These are phyloP conservation scores for Backusella tarrabulga DNA, from an alignment of 192 early-diverging fungal genomes.

Conservation along the genomic window DNA sequence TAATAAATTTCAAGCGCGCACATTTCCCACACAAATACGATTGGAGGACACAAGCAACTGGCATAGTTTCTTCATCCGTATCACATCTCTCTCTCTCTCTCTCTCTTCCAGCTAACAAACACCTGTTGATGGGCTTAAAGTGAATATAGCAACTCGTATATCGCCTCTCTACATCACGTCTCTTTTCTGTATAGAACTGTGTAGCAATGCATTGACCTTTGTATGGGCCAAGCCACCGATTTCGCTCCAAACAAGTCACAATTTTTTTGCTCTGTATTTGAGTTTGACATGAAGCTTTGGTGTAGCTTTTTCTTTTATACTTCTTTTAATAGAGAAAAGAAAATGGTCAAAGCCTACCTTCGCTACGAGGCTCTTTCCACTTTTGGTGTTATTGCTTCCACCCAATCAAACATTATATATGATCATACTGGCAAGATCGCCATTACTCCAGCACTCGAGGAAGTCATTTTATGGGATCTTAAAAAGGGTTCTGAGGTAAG, in stretches of 20 bases:
- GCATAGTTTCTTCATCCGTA: not conserved
- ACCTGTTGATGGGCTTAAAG: not conserved
- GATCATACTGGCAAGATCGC: constrained; percentile 69
- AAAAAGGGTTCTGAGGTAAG: constrained; percentile 72
- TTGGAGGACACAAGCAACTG: not conserved
- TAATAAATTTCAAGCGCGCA: not conserved
- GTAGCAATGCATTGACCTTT: not conserved
- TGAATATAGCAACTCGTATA: too few species aligned
- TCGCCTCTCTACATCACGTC: not conserved
- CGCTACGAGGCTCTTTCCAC: constrained; percentile 75
- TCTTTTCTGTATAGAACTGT: not conserved
- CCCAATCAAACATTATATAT: constrained; percentile 67
- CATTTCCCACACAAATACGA: not conserved
- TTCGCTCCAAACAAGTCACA: not conserved
- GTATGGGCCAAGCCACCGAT: not conserved
- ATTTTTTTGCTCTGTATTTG: not conserved
- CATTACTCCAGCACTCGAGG: constrained; percentile 82
- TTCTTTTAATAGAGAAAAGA: not conserved
- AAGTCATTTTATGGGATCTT: constrained; percentile 81
- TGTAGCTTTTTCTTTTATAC: not conserved
- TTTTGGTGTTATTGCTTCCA: constrained; percentile 84
- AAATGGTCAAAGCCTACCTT: constrained; percentile 76
- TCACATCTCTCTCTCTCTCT: not conserved
- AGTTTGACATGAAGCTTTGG: not conserved
- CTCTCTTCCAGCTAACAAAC: not conserved